Evolutionary conservation across 371 early-diverging fungal genomes (phyloP).

Genomic region (Rhizopus microsporus): DNA sequence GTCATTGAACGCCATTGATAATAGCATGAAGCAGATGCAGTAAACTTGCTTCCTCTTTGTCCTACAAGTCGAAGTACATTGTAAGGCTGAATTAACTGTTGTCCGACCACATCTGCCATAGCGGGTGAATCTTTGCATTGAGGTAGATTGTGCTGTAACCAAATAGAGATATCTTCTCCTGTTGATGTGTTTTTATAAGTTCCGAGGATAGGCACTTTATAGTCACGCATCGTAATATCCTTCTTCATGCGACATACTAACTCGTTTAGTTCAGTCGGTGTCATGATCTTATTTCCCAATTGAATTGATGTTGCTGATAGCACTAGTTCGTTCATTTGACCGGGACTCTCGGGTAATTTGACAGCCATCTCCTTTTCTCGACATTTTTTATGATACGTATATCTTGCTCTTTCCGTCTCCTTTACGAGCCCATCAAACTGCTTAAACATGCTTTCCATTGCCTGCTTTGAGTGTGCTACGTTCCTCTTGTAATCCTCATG

Average conservation of each 20-base stretch:
- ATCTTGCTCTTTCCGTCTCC: conserved; percentile 51
- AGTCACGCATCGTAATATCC: conserved; percentile 63
- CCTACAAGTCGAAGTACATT: conserved; percentile 70
- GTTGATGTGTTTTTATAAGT: conserved; percentile 66
- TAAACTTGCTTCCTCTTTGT: conserved; percentile 71
- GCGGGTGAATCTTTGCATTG: conserved; percentile 61
- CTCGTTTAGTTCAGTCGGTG: conserved; percentile 32
- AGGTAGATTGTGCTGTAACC: conserved; percentile 69
- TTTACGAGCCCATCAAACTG: conserved; percentile 55
- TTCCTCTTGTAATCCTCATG: conserved; percentile 58
- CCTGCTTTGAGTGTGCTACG: conserved; percentile 59
- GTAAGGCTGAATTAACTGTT: conserved; percentile 65
- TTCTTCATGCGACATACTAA: conserved; percentile 53
- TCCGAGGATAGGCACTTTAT: conserved; percentile 72
- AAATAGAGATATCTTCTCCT: conserved; percentile 69
- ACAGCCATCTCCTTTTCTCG: conserved; percentile 26
- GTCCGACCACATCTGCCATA: conserved; percentile 72
- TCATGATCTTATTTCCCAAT: conserved; percentile 36
- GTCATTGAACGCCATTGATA: conserved; percentile 68
- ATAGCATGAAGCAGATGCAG: conserved; percentile 57
- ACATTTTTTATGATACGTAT: conserved; percentile 51
- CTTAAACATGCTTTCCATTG: conserved; percentile 58
- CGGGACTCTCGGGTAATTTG: no score
- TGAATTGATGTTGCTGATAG: conserved; percentile 9
- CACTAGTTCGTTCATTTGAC: no score